Evolutionary conservation across 345 rosid species (phyloP), one percentile per base, ranked within the genome.

Genomic region (Hypericum perforatum): DNA sequence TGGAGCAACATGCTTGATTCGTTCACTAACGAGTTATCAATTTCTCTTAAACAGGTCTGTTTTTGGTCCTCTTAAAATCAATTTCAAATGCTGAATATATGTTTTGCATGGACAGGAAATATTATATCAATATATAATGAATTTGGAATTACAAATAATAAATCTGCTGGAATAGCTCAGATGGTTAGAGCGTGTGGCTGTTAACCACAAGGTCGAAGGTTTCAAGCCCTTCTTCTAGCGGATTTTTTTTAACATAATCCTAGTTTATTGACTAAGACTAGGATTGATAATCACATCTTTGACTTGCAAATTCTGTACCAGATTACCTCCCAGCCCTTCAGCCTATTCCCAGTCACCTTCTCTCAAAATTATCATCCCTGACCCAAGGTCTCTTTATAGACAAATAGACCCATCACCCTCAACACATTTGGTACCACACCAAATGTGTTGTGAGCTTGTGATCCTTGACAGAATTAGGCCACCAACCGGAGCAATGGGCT

Each of bases 321-420:
- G 49, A 52, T 67, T 62, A 12, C 68, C 78, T 47, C 54, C 51
- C 37, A 67, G 71, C 7, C 82, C 86, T 52, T 70, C 72, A 37
- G 68, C 67, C 86, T 82, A 77, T 39, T 9, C 7, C 82, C 86
- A 80, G 59, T 68, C 75, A 22, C 0, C 61, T 43, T 72, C 70
- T 47, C 72, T 70, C 82, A 80, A 75, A 3, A 75, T 53, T 10
- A 63, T 13, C 80, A 80, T 80, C 43, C 82, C 86, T 39, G 70
- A 77, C 49, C 77, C 73, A 37, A 80, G 36, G 6, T 72, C 80
- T 50, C 68, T 72, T 6, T 80, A 72, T 72, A 76, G 57, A 8
- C 74, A 79, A n/a, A 79, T 22, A 5, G 22, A 64, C 29, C 69
- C 67, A 3, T 72, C 67, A 43, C 52, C 42, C 3, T 76, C 75